A percentile compares a stretch with the other conserved stretches of the same genome.
Evolutionary conservation across 306 rosid genomes (phyloP).

Genomic region (Vigna radiata): DNA sequence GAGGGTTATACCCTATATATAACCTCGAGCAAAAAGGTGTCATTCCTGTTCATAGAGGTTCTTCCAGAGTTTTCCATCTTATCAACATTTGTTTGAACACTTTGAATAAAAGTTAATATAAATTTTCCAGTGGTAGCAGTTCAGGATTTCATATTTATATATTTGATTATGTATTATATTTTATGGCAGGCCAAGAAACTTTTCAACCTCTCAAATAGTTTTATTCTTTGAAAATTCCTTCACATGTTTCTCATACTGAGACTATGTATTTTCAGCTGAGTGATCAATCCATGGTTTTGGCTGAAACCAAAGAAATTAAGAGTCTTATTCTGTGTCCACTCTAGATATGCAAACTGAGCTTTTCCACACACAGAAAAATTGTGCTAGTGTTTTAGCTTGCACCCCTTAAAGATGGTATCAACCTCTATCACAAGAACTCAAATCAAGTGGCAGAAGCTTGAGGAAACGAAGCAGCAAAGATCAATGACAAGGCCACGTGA

Average conservation of each 20-base stretch:
- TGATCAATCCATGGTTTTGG: slow-evolving; percentile 16
- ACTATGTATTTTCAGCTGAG: background rate
- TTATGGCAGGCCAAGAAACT: slow-evolving; percentile 27
- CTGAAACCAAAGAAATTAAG: slow-evolving; percentile 33
- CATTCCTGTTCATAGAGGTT: slow-evolving; percentile 21
- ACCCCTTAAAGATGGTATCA: slow-evolving; percentile 44
- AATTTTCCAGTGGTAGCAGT: slow-evolving; percentile 35
- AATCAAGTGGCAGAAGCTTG: slow-evolving; percentile 29
- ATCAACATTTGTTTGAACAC: slow-evolving; percentile 51
- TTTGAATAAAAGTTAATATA: slow-evolving; percentile 23
- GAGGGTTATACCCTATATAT: slow-evolving; percentile 21
- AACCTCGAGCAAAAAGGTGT: slow-evolving; percentile 37
- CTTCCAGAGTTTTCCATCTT: slow-evolving; percentile 32
- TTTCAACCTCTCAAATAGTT: slow-evolving; percentile 46
- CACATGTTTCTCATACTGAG: slow-evolving; percentile 17
- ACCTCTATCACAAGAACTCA: slow-evolving; percentile 40
- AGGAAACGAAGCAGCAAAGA: slow-evolving; percentile 35
- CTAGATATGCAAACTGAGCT: slow-evolving; percentile 35
- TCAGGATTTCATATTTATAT: slow-evolving; percentile 13
- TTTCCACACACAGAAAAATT: slow-evolving; percentile 32
- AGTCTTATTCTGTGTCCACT: slow-evolving; percentile 33
- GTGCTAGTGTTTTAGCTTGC: slow-evolving; percentile 15
- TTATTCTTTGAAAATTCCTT: slow-evolving; percentile 9
- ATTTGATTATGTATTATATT: background rate
- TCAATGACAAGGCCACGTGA: slow-evolving; percentile 34